These are phyloP conservation scores for Pelargonium myrrhifolium DNA, from an alignment of 441 rosid genomes.

Conservation along the genomic window DNA sequence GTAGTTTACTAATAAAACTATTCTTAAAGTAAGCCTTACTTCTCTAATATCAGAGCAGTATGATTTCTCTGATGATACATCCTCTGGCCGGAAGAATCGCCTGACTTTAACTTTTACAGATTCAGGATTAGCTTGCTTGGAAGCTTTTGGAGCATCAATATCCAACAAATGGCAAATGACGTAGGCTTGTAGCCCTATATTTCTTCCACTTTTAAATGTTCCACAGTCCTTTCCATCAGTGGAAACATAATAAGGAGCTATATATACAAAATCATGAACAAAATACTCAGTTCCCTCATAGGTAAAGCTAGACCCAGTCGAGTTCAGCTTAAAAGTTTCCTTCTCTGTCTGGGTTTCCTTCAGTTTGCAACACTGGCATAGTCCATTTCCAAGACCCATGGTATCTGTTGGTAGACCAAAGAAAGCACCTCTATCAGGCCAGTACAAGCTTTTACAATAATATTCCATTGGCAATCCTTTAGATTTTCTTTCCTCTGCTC, in stretches of 20 bases:
- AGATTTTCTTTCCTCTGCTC: conserved; percentile 5
- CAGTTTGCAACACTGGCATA: conserved; percentile 18
- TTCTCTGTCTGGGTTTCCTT: conserved; percentile 15
- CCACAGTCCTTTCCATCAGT: conserved; percentile 10
- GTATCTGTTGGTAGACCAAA: conserved; percentile 14
- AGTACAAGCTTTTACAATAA: conserved; percentile 18
- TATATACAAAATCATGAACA: conserved; percentile 14
- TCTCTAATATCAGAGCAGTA: conserved; percentile 29
- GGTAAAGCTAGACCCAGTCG: conserved; percentile 1
- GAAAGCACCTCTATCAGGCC: conserved; percentile 20
- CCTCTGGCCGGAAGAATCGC: conserved; percentile 34
- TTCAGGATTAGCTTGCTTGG: conserved; percentile 15
- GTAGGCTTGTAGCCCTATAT: conserved; percentile 28
- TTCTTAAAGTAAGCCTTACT: conserved; percentile 12
- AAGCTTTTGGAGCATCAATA: conserved; percentile 19
- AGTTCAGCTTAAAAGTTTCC: neutral
- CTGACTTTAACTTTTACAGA: conserved; percentile 25
- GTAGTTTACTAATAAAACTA: neutral
- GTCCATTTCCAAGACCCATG: conserved; percentile 21
- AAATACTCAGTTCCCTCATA: conserved; percentile 13
- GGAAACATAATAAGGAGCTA: conserved; percentile 12
- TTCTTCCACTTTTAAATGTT: conserved; percentile 29
- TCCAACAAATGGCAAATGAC: conserved; percentile 29
- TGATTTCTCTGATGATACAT: conserved; percentile 28
- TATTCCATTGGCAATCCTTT: conserved; percentile 15